Evolutionary conservation across 1,284 basidiomycete genomes (phyloP), one percentile per base, ranked within the genome.

Genomic region (Clitocybe nebularis): DNA sequence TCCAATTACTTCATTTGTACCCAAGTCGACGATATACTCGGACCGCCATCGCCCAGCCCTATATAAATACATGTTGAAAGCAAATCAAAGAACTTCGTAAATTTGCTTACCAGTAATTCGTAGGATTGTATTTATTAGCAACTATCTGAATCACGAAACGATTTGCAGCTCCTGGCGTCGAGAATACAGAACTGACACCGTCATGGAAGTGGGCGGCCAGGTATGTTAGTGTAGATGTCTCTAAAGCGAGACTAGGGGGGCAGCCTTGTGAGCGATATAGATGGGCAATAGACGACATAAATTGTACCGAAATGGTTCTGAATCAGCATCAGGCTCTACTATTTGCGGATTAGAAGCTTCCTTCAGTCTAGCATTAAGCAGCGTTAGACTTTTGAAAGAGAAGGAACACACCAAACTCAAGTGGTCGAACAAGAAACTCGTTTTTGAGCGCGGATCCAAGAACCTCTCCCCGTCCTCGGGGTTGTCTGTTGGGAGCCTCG

Each of bases 1-100:
- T 0, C 92, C 85, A 16, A 66, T 57, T 9, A 89, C 63, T 46
- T 64, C 72, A 48, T 74, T 75, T 29, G 72, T 67, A 24, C 67
- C 70, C 11, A 84, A 56, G 56, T 87, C 74, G 43, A 89, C 63
- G 21, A 67, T 57, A 53, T 89, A 87, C 55, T 86, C 77, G n/a
- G 87, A 88, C 33, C 93, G 79, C 93, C 93, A 96, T 58, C 92
- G 75, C 17, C 93, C 93, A 22, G 93, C 88, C 92, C 92, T 92
- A 20, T 26, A 20, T 21, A 17, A 22, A 33, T 32, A n/a, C 19
- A 39, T 6, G 4, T n/a, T 9, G n/a, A 13, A 21, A 17, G 17
- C 11, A n/a, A 8, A 20, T 35, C 22, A 41, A 43, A 24, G n/a
- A n/a, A n/a, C n/a, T n/a, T n/a, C n/a, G n/a, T n/a, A 45, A 41